These are phyloP conservation scores for Lolium multiflorum DNA, from an alignment of 176 grass and related monocot species.

Conservation along the genomic window DNA sequence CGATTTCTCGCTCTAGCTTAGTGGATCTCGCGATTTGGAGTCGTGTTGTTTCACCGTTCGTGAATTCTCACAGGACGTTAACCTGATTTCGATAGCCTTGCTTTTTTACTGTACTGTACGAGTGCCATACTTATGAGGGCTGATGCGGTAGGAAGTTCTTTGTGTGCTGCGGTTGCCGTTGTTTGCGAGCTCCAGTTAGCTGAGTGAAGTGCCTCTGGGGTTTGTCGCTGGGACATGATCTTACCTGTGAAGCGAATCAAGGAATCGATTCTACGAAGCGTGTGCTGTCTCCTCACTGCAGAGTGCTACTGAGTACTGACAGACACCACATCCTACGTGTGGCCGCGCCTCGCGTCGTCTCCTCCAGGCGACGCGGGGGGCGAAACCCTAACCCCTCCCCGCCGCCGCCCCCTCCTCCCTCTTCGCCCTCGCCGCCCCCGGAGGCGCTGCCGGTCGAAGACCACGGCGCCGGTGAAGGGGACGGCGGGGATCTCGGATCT, in stretches of 20 bases:
- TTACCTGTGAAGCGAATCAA: conserved; percentile 20
- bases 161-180: not conserved
- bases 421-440: too few species aligned
- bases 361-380: too few species aligned
- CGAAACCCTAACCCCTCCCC: too few species aligned
- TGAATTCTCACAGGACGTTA: not conserved
- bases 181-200: not conserved
- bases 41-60: too few species aligned
- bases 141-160: not conserved
- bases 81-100: not conserved
- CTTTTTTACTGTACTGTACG: not conserved
- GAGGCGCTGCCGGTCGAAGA: too few species aligned
- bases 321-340: not conserved
- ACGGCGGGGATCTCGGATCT: too few species aligned
- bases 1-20: not conserved
- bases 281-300: conserved; percentile 12
- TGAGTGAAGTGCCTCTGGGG: not conserved
- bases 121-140: not conserved
- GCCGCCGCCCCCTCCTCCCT: too few species aligned
- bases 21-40: not conserved
- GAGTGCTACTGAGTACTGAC: not conserved
- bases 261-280: conserved; percentile 1
- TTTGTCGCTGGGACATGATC: not conserved
- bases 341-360: too few species aligned
- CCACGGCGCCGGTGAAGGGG: too few species aligned